A percentile compares a stretch with the other conserved stretches of the same genome.
Conservation (phyloP, 441 rosid genomes). For the Jatropha multifida region DNA sequence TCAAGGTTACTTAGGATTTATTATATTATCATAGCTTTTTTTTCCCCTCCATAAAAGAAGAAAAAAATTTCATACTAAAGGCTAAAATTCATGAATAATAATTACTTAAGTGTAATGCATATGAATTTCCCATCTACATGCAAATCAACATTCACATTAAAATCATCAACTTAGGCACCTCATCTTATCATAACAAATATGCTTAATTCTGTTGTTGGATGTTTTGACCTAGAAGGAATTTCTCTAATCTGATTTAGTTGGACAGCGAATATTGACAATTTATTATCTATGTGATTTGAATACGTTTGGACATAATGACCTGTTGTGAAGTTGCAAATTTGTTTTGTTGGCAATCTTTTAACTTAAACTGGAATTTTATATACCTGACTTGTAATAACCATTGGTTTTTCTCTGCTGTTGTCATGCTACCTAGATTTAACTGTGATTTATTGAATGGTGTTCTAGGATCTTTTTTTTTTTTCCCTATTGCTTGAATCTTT, state of each 20-base stretch:
- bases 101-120: background rate
- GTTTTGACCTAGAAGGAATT: background rate
- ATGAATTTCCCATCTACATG: background rate
- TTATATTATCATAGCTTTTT: background rate
- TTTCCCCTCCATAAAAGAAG: background rate
- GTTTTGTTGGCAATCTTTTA: background rate
- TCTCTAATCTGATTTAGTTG: background rate
- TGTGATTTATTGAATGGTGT: background rate
- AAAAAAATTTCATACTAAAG: background rate
- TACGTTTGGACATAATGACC: background rate
- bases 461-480: background rate
- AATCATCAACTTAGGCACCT: background rate
- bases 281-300: background rate
- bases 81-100: background rate
- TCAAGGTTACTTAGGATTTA: background rate
- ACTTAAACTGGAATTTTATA: background rate
- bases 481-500: background rate
- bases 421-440: no score
- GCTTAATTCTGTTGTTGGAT: background rate
- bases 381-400: background rate
- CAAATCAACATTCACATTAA: background rate
- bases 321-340: background rate
- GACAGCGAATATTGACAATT: background rate
- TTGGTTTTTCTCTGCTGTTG: background rate
- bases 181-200: background rate